Conservation (phyloP, 495 filamentous ascomycete genomes). For the Aspergillus egyptiacus region DNA sequence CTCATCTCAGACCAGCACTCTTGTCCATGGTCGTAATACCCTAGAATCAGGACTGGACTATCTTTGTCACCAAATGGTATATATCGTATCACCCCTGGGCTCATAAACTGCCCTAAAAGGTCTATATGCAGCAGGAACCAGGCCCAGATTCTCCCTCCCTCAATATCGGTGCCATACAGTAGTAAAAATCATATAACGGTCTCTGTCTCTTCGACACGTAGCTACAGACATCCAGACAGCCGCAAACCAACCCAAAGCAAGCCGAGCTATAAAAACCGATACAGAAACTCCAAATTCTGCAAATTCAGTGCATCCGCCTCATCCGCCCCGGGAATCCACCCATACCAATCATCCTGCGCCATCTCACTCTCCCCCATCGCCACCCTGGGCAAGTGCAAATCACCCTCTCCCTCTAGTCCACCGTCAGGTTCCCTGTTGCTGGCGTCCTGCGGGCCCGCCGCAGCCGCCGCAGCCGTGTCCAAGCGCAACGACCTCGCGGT, state of each 20-base stretch:
- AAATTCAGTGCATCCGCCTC: constrained; percentile 34
- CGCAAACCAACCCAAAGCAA: background rate
- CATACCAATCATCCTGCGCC: constrained; percentile 28
- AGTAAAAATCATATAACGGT: too few relatives aligned
- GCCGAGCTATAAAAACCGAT: constrained; percentile 32
- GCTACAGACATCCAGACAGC: background rate
- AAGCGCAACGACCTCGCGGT: constrained; percentile 37
- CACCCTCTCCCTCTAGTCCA: constrained; percentile 4
- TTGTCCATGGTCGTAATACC: too few relatives aligned
- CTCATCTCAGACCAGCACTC: too few relatives aligned
- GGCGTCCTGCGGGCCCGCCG: too few relatives aligned
- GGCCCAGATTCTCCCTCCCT: too few relatives aligned
- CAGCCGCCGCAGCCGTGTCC: constrained; percentile 3
- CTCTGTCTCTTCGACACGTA: too few relatives aligned
- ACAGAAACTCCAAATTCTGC: constrained; percentile 37
- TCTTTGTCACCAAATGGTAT: too few relatives aligned
- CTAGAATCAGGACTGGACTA: too few relatives aligned
- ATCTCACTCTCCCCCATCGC: background rate
- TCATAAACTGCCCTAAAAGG: too few relatives aligned
- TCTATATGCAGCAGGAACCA: too few relatives aligned
- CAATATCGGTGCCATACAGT: too few relatives aligned
- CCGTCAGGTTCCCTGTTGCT: background rate
- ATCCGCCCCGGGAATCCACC: constrained; percentile 34
- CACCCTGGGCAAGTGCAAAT: background rate
- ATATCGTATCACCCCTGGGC: too few relatives aligned